Evolutionary conservation across 75 land plant genomes (phyloP), one percentile per base, ranked within the genome.

Genomic region (Azolla pinnata): DNA sequence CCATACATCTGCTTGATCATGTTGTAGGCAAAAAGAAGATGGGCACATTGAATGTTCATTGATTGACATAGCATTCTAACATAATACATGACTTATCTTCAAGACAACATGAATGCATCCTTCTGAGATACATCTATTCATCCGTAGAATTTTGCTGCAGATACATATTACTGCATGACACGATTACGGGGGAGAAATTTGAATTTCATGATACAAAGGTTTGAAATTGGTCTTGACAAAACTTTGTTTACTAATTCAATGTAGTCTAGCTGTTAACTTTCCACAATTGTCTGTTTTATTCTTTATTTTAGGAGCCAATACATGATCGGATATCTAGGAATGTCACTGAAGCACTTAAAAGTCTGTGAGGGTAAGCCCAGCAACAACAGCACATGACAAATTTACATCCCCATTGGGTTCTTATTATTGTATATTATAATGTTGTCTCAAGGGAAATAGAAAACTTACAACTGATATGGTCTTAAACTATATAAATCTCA

Each of bases 251-350:
- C 17, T 27, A 54, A 31, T 34, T 31, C 33, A 8, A 23, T 23
- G 8, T 8, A n/a, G 20, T 2, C 8, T 55, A 58, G 30, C 44
- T 35, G 23, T 17, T 25, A 58, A 40, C 28, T 33, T 21, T n/a
- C 42, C 63, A 7, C 35, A 21, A 50, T 10, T 46, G 10, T 20
- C 49, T 35, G 12, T 50, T 9, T 48, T 31, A 40, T 4, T 1
- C 29, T 67, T 50, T 59, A 8, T 21, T 75, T 54, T 76, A 90
- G 90, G 91, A 78, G 26, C 77, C 79, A 16, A 56, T 83, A 44
- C 90, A 86, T 70, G 96, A 86, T 40, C 79, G 96, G n/a, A 86
- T 90, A 52, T 78, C 84, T 12, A 66, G 79, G 26, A 86, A 90
- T 65, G 84, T 88, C 25, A 60, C 72, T 14, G 18, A 56, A 50